Conservation (phyloP, 495 filamentous ascomycete species). For the Xylaria nigripes region DNA sequence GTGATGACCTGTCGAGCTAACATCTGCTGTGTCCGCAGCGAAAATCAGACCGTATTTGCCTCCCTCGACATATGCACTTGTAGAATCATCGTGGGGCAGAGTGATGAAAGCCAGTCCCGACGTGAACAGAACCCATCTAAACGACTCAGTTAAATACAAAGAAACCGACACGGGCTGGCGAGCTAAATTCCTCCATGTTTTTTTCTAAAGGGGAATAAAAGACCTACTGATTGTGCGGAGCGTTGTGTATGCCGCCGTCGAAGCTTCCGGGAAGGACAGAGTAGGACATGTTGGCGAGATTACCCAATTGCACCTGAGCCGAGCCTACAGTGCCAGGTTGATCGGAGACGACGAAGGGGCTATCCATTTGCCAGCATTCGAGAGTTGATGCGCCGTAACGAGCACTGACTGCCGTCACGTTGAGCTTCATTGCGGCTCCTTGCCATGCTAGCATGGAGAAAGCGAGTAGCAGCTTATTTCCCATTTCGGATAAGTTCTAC, state of each 20-base stretch:
- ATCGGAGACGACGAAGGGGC: slow-evolving; percentile 33
- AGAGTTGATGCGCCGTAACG: slow-evolving; percentile 34
- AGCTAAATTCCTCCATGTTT: not conserved
- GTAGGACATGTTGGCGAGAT: slow-evolving; percentile 31
- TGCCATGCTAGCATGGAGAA: not conserved
- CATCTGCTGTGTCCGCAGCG: slow-evolving; percentile 40
- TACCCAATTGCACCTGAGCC: slow-evolving; percentile 27
- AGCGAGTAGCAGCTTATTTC: not conserved
- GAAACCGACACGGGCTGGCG: not conserved
- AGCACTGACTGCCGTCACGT: slow-evolving; percentile 24
- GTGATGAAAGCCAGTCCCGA: slow-evolving; percentile 46
- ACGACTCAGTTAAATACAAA: not conserved
- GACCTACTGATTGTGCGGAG: slow-evolving; percentile 40
- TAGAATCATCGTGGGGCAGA: slow-evolving; percentile 33
- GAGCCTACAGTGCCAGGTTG: slow-evolving; percentile 39
- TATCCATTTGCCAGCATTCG: slow-evolving; percentile 48
- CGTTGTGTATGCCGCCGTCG: slow-evolving; percentile 45
- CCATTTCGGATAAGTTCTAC: no score
- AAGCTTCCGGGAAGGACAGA: slow-evolving; percentile 36
- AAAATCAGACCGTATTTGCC: slow-evolving; percentile 43
- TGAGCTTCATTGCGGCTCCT: slow-evolving; percentile 13
- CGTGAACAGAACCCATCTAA: slow-evolving; percentile 46
- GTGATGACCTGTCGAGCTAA: slow-evolving; percentile 41
- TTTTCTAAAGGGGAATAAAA: not conserved
- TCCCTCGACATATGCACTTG: slow-evolving; percentile 33